Evolutionary conservation across 805 yeast genomes (phyloP).

Genomic region (Candida methanosorbosa): DNA sequence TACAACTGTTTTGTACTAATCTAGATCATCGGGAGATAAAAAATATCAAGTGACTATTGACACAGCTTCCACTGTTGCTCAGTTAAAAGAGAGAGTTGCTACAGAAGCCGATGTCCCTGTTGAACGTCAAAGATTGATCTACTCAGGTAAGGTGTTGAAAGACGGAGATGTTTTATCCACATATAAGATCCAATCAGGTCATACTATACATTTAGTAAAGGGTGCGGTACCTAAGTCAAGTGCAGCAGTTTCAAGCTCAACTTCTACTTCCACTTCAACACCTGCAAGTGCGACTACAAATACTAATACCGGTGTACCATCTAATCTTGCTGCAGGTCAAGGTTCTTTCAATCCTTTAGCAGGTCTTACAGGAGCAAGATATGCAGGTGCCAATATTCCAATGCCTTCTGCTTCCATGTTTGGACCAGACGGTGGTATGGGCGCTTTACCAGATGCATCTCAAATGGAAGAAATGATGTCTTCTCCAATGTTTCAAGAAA

Average conservation of each 20-base stretch:
- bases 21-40: conserved; percentile 57
- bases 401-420: conserved; percentile 83
- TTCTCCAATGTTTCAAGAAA: conserved; percentile 73
- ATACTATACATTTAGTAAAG: conserved; percentile 83
- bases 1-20: background rate
- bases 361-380: conserved; percentile 89
- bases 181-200: conserved; percentile 80
- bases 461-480: conserved; percentile 70
- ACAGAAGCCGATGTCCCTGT: conserved; percentile 57
- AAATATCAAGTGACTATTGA: conserved; percentile 60
- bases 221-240: conserved; percentile 41
- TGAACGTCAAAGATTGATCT: conserved; percentile 80
- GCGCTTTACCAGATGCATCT: conserved; percentile 65
- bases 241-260: conserved; percentile 9
- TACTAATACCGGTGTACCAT: conserved; percentile 40
- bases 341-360: conserved; percentile 87
- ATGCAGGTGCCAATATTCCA: conserved; percentile 80
- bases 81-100: conserved; percentile 60
- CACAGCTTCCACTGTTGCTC: conserved; percentile 47
- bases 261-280: conserved; percentile 10
- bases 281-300: conserved; percentile 13
- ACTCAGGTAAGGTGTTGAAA: conserved; percentile 89
- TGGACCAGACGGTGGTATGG: conserved; percentile 94
- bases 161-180: conserved; percentile 66
- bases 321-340: conserved; percentile 78